These are phyloP conservation scores for Limnanthes douglasii DNA, from an alignment of 345 rosid species.

Conservation along the genomic window DNA sequence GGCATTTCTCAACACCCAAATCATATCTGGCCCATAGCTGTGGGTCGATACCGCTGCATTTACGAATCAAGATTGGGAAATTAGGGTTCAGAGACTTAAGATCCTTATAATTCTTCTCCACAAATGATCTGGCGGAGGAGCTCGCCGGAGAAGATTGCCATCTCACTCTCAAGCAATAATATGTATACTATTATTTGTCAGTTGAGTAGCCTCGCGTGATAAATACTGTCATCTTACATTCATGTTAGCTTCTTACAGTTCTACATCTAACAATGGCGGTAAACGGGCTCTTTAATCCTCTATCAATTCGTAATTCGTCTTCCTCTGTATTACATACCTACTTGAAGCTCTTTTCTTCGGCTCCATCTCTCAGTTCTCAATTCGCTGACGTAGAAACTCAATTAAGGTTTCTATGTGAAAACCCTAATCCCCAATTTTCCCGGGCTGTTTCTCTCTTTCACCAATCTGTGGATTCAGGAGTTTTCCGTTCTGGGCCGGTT, in stretches of 20 bases:
- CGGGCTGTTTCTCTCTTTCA: constrained; percentile 28
- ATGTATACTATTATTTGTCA: no score
- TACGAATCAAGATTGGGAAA: constrained; percentile 76
- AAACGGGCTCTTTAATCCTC: no score
- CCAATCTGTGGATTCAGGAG: constrained; percentile 18
- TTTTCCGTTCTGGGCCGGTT: constrained; percentile 15
- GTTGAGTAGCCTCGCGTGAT: no score
- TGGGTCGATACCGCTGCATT: constrained; percentile 64
- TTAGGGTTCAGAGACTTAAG: constrained; percentile 82
- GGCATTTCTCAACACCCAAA: constrained; percentile 56
- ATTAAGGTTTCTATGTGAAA: constrained; percentile 19
- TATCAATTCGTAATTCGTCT: no score
- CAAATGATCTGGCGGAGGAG: constrained; percentile 49
- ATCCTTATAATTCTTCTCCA: constrained; percentile 78
- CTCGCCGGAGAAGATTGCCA: constrained; percentile 69
- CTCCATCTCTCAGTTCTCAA: constrained; percentile 6
- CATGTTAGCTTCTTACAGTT: no score
- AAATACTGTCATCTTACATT: no score
- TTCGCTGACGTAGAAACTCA: constrained; percentile 17
- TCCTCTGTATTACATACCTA: no score
- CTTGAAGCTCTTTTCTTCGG: constrained; percentile 14
- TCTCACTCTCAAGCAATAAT: no score
- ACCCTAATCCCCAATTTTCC: constrained; percentile 16
- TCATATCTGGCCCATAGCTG: constrained; percentile 97
- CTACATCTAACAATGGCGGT: no score